phyloP scores from a whole-genome alignment of 2,329 filamentous ascomycete genomes.

The Pseudogymnoascus sp. region DNA sequence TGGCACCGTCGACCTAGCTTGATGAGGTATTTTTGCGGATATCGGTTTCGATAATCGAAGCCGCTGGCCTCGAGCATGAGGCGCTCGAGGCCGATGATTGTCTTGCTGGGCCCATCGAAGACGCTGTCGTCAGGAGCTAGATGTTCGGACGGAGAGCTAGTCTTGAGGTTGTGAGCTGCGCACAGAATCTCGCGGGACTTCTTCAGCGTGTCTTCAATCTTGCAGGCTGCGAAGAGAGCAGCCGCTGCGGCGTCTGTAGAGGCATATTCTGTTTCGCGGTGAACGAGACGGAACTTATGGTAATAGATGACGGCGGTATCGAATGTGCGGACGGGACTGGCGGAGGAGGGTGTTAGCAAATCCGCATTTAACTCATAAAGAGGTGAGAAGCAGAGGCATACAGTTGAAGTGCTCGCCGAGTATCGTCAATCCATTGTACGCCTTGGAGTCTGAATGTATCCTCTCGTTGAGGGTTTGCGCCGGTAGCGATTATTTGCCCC shows the following conservation, averaged over 20 bases:
- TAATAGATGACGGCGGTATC: conserved; percentile 89
- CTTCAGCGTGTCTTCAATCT: conserved; percentile 96
- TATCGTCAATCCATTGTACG: conserved; percentile 80
- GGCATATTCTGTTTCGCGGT: conserved; percentile 79
- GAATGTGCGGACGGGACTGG: conserved; percentile 79
- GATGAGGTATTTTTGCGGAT: conserved; percentile 76
- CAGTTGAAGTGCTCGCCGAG: conserved; percentile 72
- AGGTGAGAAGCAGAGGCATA: conserved; percentile 38
- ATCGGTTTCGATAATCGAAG: conserved; percentile 87
- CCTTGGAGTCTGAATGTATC: conserved; percentile 76
- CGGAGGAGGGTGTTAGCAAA: conserved; percentile 9
- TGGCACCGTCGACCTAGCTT: conserved; percentile 56
- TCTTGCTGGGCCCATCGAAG: conserved; percentile 71
- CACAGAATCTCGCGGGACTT: conserved; percentile 91
- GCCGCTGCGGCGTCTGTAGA: conserved; percentile 81
- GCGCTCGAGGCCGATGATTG: conserved; percentile 82
- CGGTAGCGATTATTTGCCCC: conserved; percentile 60
- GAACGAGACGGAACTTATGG: conserved; percentile 83
- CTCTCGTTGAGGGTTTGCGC: conserved; percentile 70
- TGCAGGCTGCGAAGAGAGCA: conserved; percentile 86
- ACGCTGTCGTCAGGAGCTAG: conserved; percentile 76
- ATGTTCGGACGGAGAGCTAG: conserved; percentile 48
- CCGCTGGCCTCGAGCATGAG: conserved; percentile 86
- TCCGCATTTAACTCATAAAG: background rate
- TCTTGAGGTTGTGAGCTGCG: conserved; percentile 77